Evolutionary conservation across 1,139 yeast genomes (phyloP), one percentile per base, ranked within the genome.

Genomic region (Yarrowia galli): DNA sequence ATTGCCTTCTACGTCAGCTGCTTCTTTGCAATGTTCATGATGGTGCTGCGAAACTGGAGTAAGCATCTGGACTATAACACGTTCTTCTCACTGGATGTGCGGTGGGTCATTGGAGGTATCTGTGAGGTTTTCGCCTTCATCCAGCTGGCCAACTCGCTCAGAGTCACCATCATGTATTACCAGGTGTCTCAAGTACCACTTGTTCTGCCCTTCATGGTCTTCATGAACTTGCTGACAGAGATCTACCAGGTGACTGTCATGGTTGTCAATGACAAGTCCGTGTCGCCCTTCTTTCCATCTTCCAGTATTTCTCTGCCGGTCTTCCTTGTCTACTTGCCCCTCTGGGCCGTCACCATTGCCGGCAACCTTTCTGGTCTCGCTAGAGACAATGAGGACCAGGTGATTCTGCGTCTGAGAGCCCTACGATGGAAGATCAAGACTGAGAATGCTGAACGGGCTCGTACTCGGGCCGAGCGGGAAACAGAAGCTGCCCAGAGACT

Each of bases 41-140:
- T 74, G 16, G 74, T 74, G 28, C 69, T 74, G 28, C 71, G 76
- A 15, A 72, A 72, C 61, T 74, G 76, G 76, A 68, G 65, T 20
- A 51, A 42, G 18, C 68, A 68, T 43, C 35, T 54, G 15, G 67
- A 35, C 13, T 38, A 51, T 53, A 67, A 67, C 20, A 60, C 53
- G 12, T 48, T 61, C 20, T 65, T 69, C 23, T 63, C 63, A 2
- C 68, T 70, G 23, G 74, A 74, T 53, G 51, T 38, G 5, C 69
- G 75, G 23, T 74, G 76, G 76, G 71, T 73, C 56, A 71, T 67
- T 15, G 76, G 76, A 13, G 71, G 69, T 8, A 60, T 72, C 25
- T 72, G 71, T 49, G 74, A 71, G 16, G 65, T 73, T 2, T 46
- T 74, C 20, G 73, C 75, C n/a, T 72, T 70, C 67, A 32, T 73